Percentiles rank a stretch among this genome's conserved stretches.
These are phyloP conservation scores for Aspergillus taichungensis DNA, from an alignment of 495 filamentous ascomycete genomes.

Conservation along the genomic window DNA sequence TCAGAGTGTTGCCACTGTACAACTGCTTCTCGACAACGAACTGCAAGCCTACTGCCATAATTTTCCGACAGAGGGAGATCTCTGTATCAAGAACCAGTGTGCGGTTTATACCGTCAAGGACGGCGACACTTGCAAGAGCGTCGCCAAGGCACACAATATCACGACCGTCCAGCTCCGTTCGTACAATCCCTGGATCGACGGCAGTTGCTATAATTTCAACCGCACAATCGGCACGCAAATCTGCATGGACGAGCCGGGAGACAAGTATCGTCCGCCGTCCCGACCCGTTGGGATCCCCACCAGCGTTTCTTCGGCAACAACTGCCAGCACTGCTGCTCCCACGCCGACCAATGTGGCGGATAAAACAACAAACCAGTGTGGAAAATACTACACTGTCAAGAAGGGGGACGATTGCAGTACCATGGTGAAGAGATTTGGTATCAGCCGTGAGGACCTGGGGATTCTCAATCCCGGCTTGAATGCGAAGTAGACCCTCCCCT, in stretches of 20 bases:
- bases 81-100: background rate
- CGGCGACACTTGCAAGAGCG: conserved; percentile 18
- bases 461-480: conserved; percentile 2
- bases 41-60: background rate
- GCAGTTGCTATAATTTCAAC: conserved; percentile 6
- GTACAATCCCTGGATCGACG: conserved; percentile 12
- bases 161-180: conserved; percentile 14
- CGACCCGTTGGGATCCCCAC: background rate
- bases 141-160: conserved; percentile 13
- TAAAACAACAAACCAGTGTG: background rate
- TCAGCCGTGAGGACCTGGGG: background rate
- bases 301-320: background rate
- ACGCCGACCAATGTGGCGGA: background rate
- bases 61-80: background rate
- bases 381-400: background rate
- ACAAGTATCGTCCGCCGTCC: background rate
- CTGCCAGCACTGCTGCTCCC: background rate
- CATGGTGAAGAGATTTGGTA: background rate
- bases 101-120: background rate
- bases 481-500: too few species aligned
- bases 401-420: background rate
- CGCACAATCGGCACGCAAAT: background rate
- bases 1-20: background rate
- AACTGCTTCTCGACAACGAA: conserved; percentile 1
- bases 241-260: conserved; percentile 1